Evolutionary conservation across 306 rosid genomes (phyloP), one percentile per base, ranked within the genome.

Genomic region (Cicer chorassanicum): DNA sequence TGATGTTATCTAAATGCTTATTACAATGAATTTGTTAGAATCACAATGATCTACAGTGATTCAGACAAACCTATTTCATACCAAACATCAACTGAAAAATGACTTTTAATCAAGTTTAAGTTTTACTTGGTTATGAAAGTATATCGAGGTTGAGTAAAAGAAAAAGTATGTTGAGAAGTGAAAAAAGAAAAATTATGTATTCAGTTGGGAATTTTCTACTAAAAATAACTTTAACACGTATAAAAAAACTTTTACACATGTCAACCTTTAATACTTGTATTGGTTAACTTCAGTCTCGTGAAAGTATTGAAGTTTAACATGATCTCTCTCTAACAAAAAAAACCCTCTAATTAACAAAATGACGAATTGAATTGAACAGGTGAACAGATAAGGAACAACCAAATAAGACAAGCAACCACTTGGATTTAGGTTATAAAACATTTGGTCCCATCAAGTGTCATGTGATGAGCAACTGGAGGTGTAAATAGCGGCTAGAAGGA

Each of bases 391-490:
- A 24, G 9, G 59, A 5, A 63, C 7, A 70, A 39, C 38, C 67
- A 62, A 39, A 62, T 62, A n/a, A 62, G 45, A 62, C n/a, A 62
- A 12, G 29, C 50, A 74, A 46, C 29, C 60, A 61, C 21, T 36
- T 50, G 0, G n/a, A 7, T 50, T 12, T 6, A 40, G 16, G 40
- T 76, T 51, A 16, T 39, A 63, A 50, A 51, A 19, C 72, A 75
- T 51, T 65, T 61, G 19, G 63, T 72, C 16, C 11, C 73, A 71
- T 42, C 46, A 63, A 74, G 19, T 34, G 67, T 15, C 50, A 29
- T 43, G 83, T 29, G 71, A 69, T 12, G 70, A 45, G 55, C 55
- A 36, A 80, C n/a, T 42, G 6, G 50, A 63, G 81, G n/a, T 39
- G 40, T 19, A 59, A 55, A 62, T 15, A 83, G 49, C 7, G 77